Evolutionary conservation across 805 yeast species (phyloP).

Genomic region (Teunomyces aglyptinius): DNA sequence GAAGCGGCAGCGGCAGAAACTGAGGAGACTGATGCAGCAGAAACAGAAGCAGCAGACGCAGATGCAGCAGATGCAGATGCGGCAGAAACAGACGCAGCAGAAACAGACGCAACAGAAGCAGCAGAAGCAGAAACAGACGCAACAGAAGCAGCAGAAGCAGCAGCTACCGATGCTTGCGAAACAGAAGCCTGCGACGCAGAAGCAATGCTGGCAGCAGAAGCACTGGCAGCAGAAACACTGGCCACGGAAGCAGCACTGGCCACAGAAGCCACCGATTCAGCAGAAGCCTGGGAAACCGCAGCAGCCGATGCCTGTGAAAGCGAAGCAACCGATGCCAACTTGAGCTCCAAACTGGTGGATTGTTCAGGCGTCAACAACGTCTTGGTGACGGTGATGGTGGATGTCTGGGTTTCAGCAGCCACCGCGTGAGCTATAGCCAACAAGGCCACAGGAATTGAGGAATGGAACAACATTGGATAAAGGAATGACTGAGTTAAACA

Average conservation of each 20-base stretch:
- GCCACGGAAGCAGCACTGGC: too few species aligned
- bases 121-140: constrained; percentile 18
- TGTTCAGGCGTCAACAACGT: constrained; percentile 49
- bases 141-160: constrained; percentile 28
- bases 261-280: not conserved
- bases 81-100: constrained; percentile 12
- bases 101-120: constrained; percentile 28
- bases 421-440: constrained; percentile 10
- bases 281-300: constrained; percentile 7
- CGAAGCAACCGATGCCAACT: constrained; percentile 12
- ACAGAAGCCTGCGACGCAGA: constrained; percentile 6
- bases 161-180: constrained; percentile 17
- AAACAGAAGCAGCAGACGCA: constrained; percentile 13
- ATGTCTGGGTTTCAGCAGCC: constrained; percentile 28
- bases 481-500: constrained; percentile 2
- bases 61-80: constrained; percentile 17
- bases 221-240: constrained; percentile 20
- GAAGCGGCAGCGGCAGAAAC: constrained; percentile 8
- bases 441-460: constrained; percentile 8
- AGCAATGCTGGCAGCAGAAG: constrained; percentile 15
- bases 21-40: constrained; percentile 20
- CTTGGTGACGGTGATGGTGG: constrained; percentile 47
- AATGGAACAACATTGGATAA: constrained; percentile 13
- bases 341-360: constrained; percentile 26
- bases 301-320: constrained; percentile 16